Percentiles rank a stretch among this genome's conserved stretches.
Conservation (phyloP, 2,329 filamentous ascomycete genomes). For the Colletotrichum eleusines region DNA sequence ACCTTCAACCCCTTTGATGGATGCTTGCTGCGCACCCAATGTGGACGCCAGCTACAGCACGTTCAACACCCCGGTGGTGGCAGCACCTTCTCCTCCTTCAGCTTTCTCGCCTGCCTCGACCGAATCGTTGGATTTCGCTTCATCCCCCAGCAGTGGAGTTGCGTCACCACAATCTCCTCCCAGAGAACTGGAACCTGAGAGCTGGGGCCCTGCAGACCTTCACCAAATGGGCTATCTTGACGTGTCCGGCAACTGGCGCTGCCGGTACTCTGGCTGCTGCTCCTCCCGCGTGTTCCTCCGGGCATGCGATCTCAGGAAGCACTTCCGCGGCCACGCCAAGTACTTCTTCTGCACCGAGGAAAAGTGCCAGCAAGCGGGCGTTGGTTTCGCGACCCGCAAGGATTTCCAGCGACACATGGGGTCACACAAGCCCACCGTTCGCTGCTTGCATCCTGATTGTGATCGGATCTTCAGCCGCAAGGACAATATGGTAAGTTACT, state of each 20-base stretch:
- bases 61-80: slow-evolving; percentile 3
- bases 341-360: slow-evolving; percentile 39
- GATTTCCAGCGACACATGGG: slow-evolving; percentile 38
- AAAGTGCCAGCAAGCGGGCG: slow-evolving; percentile 29
- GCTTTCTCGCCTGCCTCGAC: slow-evolving; percentile 21
- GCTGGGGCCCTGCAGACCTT: slow-evolving; percentile 19
- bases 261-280: slow-evolving; percentile 29
- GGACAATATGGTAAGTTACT: slow-evolving; percentile 32
- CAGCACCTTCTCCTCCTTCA: slow-evolving; percentile 3
- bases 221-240: slow-evolving; percentile 37
- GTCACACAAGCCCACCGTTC: slow-evolving; percentile 34
- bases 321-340: slow-evolving; percentile 35
- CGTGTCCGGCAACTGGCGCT: slow-evolving; percentile 35
- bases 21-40: not conserved
- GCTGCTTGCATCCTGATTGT: slow-evolving; percentile 31
- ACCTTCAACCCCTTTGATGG: slow-evolving; percentile 12
- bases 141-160: slow-evolving; percentile 7
- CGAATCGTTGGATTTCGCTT: slow-evolving; percentile 11
- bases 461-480: slow-evolving; percentile 36
- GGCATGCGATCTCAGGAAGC: slow-evolving; percentile 33
- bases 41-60: not conserved
- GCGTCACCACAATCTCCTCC: slow-evolving; percentile 12
- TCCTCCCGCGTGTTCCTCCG: slow-evolving; percentile 33
- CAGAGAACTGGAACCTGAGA: slow-evolving; percentile 14
- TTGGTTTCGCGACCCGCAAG: slow-evolving; percentile 35